A percentile compares a stretch with the other conserved stretches of the same genome.
Evolutionary conservation across 495 filamentous ascomycete species (phyloP).

Genomic region (Hypoxylon subgilvum): DNA sequence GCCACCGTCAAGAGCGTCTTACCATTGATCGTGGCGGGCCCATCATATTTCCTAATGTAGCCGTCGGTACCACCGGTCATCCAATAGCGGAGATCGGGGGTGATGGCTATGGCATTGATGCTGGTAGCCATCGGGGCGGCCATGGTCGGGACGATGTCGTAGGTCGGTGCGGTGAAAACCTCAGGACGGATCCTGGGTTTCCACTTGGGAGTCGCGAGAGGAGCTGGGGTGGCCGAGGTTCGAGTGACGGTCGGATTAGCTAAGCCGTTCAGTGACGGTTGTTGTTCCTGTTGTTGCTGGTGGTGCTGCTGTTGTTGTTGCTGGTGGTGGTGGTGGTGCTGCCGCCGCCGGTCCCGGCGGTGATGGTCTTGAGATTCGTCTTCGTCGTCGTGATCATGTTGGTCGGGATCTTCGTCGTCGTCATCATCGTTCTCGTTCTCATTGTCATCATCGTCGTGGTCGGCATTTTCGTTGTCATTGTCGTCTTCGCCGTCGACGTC

Average conservation of each 20-base stretch:
- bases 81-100: conserved; percentile 93
- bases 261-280: conserved; percentile 23
- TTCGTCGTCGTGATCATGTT: conserved; percentile 63
- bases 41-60: conserved; percentile 94
- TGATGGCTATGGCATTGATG: conserved; percentile 89
- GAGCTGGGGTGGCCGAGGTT: conserved; percentile 57
- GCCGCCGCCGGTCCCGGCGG: too few relatives aligned
- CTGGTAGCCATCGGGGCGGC: conserved; percentile 95
- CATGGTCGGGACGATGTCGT: conserved; percentile 97
- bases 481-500: conserved; percentile 54
- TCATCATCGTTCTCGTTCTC: conserved; percentile 66
- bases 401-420: conserved; percentile 68
- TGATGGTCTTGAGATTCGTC: conserved; percentile 56
- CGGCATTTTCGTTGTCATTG: conserved; percentile 58
- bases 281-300: too few relatives aligned
- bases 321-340: too few relatives aligned
- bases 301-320: too few relatives aligned
- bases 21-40: conserved; percentile 91
- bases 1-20: conserved; percentile 93
- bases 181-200: conserved; percentile 78
- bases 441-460: conserved; percentile 61
- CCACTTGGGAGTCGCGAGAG: conserved; percentile 47
- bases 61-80: conserved; percentile 93
- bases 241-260: conserved; percentile 37
- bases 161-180: conserved; percentile 78